Conservation (phyloP, 345 rosid genomes). For the Garcia nutans region DNA sequence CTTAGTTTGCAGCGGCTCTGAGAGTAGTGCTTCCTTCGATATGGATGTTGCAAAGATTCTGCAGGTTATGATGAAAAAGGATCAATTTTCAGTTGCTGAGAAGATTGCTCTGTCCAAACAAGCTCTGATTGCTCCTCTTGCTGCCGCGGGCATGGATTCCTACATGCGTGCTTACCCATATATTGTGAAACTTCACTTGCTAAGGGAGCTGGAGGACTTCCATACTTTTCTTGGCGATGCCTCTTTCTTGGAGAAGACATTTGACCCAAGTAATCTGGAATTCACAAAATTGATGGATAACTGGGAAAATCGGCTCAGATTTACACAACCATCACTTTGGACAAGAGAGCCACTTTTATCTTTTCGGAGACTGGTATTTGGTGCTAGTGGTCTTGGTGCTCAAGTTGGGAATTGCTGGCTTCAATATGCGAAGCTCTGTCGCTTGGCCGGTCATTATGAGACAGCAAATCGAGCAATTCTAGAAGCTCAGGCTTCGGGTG, state of each 20-base stretch:
- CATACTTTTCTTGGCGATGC: slow-evolving; percentile 59
- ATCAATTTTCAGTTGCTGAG: slow-evolving; percentile 72
- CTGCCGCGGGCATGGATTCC: slow-evolving; percentile 99
- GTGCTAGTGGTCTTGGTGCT: slow-evolving; percentile 77
- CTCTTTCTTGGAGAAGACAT: slow-evolving; percentile 83
- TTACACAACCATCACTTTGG: slow-evolving; percentile 91
- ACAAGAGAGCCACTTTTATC: slow-evolving; percentile 95
- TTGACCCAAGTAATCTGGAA: slow-evolving; percentile 48
- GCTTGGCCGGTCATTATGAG: slow-evolving; percentile 94
- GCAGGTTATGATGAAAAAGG: slow-evolving; percentile 90
- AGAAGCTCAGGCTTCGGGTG: slow-evolving; percentile 92
- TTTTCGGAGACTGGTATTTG: slow-evolving; percentile 80
- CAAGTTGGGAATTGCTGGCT: slow-evolving; percentile 96
- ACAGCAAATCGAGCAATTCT: slow-evolving; percentile 89
- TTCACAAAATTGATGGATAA: slow-evolving; percentile 64
- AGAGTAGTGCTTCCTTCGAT: slow-evolving; percentile 95
- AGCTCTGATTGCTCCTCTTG: slow-evolving; percentile 93
- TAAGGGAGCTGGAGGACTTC: slow-evolving; percentile 85
- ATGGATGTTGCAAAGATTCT: slow-evolving; percentile 94
- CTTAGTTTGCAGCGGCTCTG: slow-evolving; percentile 80
- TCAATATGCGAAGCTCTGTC: slow-evolving; percentile 97
- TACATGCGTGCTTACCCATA: slow-evolving; percentile 87
- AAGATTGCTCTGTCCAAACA: slow-evolving; percentile 83
- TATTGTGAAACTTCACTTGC: slow-evolving; percentile 86
- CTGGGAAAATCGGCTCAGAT: slow-evolving; percentile 88